phyloP scores from a whole-genome alignment of 1,284 basidiomycete species.

The Ustilago hordei region DNA sequence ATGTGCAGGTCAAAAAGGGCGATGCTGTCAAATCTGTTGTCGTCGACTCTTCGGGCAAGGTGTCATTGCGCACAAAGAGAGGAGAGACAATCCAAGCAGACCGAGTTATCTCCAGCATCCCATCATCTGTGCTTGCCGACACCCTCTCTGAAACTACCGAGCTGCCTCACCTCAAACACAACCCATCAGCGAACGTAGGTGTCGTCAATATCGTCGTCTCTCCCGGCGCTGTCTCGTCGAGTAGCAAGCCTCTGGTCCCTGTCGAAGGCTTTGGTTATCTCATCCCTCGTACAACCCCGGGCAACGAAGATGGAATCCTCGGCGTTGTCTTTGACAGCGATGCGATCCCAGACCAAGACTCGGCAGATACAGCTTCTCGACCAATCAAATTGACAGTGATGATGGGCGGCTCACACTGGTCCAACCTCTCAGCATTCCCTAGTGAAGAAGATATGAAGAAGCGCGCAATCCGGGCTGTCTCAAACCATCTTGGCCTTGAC shows the following conservation, averaged over 20 bases:
- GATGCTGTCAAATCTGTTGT: slow-evolving; percentile 70
- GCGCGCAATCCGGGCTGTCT: slow-evolving; percentile 53
- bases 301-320: slow-evolving; percentile 71
- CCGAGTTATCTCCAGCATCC: slow-evolving; percentile 70
- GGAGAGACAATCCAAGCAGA: slow-evolving; percentile 37
- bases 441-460: slow-evolving; percentile 38
- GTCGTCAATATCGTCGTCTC: slow-evolving; percentile 65
- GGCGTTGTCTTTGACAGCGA: slow-evolving; percentile 77
- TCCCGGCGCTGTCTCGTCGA: slow-evolving; percentile 75
- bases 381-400: slow-evolving; percentile 85
- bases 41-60: slow-evolving; percentile 73
- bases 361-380: slow-evolving; percentile 12
- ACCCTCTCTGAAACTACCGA: slow-evolving; percentile 59
- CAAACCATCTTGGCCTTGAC: slow-evolving; percentile 55
- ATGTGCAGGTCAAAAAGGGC: slow-evolving; percentile 76
- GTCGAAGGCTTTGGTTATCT: slow-evolving; percentile 92
- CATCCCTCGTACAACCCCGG: slow-evolving; percentile 79
- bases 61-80: slow-evolving; percentile 9
- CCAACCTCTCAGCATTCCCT: slow-evolving; percentile 73
- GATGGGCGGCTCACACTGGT: slow-evolving; percentile 79
- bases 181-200: slow-evolving; percentile 66
- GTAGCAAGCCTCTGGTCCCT: slow-evolving; percentile 78
- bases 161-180: slow-evolving; percentile 68
- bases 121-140: slow-evolving; percentile 43
- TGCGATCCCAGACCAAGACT: slow-evolving; percentile 68